Evolutionary conservation across 2,329 filamentous ascomycete species (phyloP).

Genomic region (Zelopaecilomyces penicillatus): DNA sequence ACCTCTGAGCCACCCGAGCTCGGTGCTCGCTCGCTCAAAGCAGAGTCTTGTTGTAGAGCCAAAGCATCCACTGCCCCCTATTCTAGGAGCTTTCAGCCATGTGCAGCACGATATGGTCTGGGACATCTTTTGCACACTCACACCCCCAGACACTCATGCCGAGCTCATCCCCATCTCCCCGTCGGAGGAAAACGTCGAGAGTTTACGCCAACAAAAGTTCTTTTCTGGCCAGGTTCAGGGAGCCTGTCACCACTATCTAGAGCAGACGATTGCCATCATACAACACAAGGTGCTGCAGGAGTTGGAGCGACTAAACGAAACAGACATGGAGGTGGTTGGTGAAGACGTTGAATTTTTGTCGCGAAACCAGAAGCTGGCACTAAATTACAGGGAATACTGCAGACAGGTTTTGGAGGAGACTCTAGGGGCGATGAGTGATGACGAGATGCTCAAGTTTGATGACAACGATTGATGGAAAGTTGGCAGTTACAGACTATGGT

Average conservation of each 20-base stretch:
- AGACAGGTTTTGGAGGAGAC: slow-evolving; percentile 38
- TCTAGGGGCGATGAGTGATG: slow-evolving; percentile 29
- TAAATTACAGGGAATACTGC: slow-evolving; percentile 42
- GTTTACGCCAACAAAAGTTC: slow-evolving; percentile 17
- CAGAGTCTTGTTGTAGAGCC: slow-evolving; percentile 25
- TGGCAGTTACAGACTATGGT: no score
- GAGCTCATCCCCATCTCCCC: slow-evolving; percentile 17
- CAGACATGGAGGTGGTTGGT: slow-evolving; percentile 35
- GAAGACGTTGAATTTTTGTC: slow-evolving; percentile 30
- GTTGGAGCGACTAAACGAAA: slow-evolving; percentile 37
- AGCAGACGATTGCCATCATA: slow-evolving; percentile 32
- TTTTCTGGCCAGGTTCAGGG: slow-evolving; percentile 22
- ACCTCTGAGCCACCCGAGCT: slow-evolving; percentile 39
- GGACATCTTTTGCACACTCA: slow-evolving; percentile 36
- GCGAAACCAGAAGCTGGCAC: slow-evolving; percentile 38
- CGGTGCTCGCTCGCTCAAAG: slow-evolving; percentile 35
- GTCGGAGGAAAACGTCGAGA: slow-evolving; percentile 18
- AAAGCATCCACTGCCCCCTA: slow-evolving; percentile 9
- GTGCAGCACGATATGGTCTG: slow-evolving; percentile 46
- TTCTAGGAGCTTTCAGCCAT: slow-evolving; percentile 36
- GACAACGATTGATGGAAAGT: not conserved
- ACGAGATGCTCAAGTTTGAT: slow-evolving; percentile 17
- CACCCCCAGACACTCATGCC: slow-evolving; percentile 20
- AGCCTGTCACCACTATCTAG: slow-evolving; percentile 20
- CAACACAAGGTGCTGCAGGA: slow-evolving; percentile 34